Evolutionary conservation across 1,284 basidiomycete species (phyloP).

Genomic region (Singerocomus inundabilis): DNA sequence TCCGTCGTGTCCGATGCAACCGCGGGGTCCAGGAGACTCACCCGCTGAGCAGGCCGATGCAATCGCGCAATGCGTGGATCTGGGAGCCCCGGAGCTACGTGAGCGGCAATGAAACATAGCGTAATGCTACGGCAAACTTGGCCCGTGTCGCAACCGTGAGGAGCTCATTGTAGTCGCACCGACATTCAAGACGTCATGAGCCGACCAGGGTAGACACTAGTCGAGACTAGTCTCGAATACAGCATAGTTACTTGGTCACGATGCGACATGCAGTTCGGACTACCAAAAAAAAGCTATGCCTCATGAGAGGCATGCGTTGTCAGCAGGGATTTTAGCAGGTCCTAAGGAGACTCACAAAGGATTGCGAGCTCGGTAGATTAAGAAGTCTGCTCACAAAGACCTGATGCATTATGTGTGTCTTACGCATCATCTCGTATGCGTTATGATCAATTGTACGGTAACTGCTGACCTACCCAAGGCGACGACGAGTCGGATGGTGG

Average conservation of each 20-base stretch:
- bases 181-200: neutral
- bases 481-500: too few relatives aligned
- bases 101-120: neutral
- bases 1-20: constrained; percentile 27
- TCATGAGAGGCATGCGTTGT: neutral
- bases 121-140: neutral
- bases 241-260: neutral
- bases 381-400: neutral
- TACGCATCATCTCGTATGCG: neutral
- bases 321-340: neutral
- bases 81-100: neutral
- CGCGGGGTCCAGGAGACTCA: constrained; percentile 14
- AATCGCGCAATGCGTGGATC: constrained; percentile 15
- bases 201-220: neutral
- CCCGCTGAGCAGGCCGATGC: constrained; percentile 16
- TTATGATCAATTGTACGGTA: neutral
- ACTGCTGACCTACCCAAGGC: neutral
- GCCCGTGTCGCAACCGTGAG: neutral
- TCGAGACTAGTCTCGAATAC: neutral
- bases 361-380: too few relatives aligned
- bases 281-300: neutral
- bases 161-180: neutral
- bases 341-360: too few relatives aligned
- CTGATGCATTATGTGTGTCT: neutral
- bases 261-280: neutral